Base-by-base conservation (phyloP, 1,284 basidiomycete species). In the Leccinum pachyderme region DNA sequence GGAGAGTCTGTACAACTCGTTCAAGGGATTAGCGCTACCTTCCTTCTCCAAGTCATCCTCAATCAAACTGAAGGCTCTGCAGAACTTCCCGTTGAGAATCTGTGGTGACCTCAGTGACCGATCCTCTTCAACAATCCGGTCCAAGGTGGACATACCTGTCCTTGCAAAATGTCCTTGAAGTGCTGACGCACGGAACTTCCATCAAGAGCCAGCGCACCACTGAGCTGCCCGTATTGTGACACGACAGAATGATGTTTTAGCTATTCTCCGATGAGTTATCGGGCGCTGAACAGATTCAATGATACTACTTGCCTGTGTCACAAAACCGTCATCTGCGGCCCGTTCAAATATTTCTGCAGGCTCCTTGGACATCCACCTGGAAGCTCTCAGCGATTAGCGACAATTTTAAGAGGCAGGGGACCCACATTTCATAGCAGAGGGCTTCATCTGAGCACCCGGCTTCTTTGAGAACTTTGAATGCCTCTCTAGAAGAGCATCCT, bases 301-400 rank as follows among this genome's bases (percentile, higher is more conserved):
- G 22, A 48, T 7, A 47, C 15, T 12, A 54, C 59, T 32, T 52
- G 77, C 81, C 71, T 84, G 83, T 25, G 65, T 67, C 52, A 85
- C 79, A 66, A 86, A 84, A 15, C 84, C 84, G 44, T 85, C 83
- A 58, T 86, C 83, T 2, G 83, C 83, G 7, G 84, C 83, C 28
- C 82, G 74, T 65, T 86, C 83, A 65, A 86, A 86, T 46, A 86
- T 84, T 60, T 85, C 84, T n/a, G 84, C 83, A 3, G 84, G 83
- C 61, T 86, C 83, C 62, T 84, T 86, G 29, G 84, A 85, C 83
- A 86, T 86, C 83, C 83, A 84, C 82, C 83, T 85, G 52, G 32
- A 54, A 7, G 28, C 33, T 1, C n/a, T 29, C 13, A 53, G 53
- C 51, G 15, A 52, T 44, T 43, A 53, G 49, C 32, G 27, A 47